Evolutionary conservation across 1,284 basidiomycete genomes (phyloP).

Genomic region (Trametes sp.): DNA sequence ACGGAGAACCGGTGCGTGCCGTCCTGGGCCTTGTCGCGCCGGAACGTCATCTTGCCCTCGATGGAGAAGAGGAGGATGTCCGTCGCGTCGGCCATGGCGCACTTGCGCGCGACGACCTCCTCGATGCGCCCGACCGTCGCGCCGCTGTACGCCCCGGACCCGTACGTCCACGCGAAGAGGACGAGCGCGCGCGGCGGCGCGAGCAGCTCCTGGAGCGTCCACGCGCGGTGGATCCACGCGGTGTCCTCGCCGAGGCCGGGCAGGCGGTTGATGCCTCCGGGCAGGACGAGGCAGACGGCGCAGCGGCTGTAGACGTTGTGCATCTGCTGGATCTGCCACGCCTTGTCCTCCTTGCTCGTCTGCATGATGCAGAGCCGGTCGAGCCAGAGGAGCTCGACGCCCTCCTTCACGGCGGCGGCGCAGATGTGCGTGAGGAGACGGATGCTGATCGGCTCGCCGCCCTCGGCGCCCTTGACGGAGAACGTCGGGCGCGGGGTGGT

Average conservation of each 20-base stretch:
- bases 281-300: constrained; percentile 24
- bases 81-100: constrained; percentile 19
- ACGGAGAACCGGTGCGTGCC: constrained; percentile 1
- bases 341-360: constrained; percentile 25
- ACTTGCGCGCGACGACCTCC: constrained; percentile 22
- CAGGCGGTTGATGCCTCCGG: constrained; percentile 26
- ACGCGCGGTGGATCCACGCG: constrained; percentile 29
- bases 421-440: constrained; percentile 22
- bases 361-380: constrained; percentile 31
- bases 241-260: constrained; percentile 26
- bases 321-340: constrained; percentile 32
- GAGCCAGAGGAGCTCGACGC: constrained; percentile 26
- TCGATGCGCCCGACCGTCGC: constrained; percentile 7
- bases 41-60: constrained; percentile 16
- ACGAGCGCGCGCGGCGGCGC: constrained; percentile 18
- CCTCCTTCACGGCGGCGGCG: constrained; percentile 14
- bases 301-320: constrained; percentile 20
- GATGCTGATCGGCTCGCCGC: constrained; percentile 25
- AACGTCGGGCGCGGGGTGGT: constrained; percentile 5
- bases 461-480: constrained; percentile 22
- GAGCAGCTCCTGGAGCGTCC: constrained; percentile 30
- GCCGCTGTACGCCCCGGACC: constrained; percentile 17
- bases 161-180: constrained; percentile 21
- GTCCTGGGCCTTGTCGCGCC: constrained; percentile 5
- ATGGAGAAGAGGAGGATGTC: constrained; percentile 21